Conservation (phyloP, 306 rosid genomes). For the Clitoria ternatea region DNA sequence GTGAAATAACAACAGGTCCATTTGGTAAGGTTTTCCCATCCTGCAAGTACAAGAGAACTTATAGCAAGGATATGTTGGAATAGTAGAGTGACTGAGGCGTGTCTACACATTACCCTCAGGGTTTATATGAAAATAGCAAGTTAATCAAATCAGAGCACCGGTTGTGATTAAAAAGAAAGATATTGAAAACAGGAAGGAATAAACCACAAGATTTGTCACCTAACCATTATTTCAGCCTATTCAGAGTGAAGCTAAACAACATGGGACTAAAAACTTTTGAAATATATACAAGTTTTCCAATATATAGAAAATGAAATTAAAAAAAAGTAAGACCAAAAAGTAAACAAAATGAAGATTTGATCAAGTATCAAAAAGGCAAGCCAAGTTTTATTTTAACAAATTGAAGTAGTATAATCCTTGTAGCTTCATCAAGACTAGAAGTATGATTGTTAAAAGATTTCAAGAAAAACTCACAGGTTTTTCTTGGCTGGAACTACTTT, state of each 20-base stretch:
- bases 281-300: too few relatives aligned
- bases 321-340: not conserved
- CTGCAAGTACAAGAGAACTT: conserved; percentile 36
- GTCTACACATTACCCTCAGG: too few relatives aligned
- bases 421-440: conserved; percentile 1
- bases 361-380: not conserved
- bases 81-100: too few relatives aligned
- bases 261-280: too few relatives aligned
- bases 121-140: too few relatives aligned
- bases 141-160: too few relatives aligned
- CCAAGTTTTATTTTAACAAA: not conserved
- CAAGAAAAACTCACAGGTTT: not conserved
- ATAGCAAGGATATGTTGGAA: too few relatives aligned
- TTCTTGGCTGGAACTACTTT: not conserved
- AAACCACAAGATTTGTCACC: too few relatives aligned
- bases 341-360: not conserved
- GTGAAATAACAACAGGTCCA: conserved; percentile 95
- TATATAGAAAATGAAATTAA: not conserved
- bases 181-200: too few relatives aligned
- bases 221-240: too few relatives aligned
- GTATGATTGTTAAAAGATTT: not conserved
- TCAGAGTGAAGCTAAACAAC: too few relatives aligned
- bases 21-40: conserved; percentile 86
- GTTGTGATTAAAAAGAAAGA: too few relatives aligned
- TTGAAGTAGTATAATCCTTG: not conserved